Conservation (phyloP, 768 basidiomycete genomes). For the Kwoniella mangroviensis region DNA sequence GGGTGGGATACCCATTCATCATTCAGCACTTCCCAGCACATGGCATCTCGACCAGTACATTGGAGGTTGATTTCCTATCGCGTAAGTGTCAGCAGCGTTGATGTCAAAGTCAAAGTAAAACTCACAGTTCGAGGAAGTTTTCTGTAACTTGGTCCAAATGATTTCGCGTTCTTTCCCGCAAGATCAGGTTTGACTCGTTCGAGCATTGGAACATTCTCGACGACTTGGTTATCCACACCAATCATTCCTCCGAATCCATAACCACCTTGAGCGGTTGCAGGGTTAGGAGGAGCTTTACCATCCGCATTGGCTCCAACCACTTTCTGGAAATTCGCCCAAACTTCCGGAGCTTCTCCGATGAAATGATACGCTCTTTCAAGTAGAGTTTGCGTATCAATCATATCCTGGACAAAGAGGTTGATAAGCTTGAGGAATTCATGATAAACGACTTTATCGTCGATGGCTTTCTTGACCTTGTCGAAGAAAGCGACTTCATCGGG, state of each 20-base stretch:
- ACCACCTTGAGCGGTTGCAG: constrained; percentile 43
- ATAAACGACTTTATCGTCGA: constrained; percentile 61
- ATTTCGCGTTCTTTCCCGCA: constrained; percentile 56
- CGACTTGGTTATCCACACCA: constrained; percentile 63
- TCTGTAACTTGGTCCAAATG: constrained; percentile 90
- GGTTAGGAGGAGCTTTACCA: constrained; percentile 40
- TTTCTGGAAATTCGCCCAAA: constrained; percentile 82
- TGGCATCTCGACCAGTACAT: constrained; percentile 91
- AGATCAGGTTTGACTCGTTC: constrained; percentile 74
- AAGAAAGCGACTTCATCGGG: constrained; percentile 87
- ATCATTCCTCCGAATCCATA: constrained; percentile 55
- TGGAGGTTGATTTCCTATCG: constrained; percentile 80
- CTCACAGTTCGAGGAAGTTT: constrained; percentile 83
- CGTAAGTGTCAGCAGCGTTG: constrained; percentile 10
- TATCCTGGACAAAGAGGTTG: constrained; percentile 85
- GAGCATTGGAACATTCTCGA: constrained; percentile 72
- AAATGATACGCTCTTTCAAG: constrained; percentile 80
- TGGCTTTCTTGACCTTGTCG: constrained; percentile 72
- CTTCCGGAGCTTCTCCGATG: constrained; percentile 73
- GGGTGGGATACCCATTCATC: constrained; percentile 99
- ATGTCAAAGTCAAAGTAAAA: constrained; percentile 31
- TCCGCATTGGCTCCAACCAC: constrained; percentile 77
- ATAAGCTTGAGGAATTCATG: constrained; percentile 92
- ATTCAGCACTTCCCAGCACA: constrained; percentile 94
- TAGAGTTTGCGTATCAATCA: constrained; percentile 82